Conservation (phyloP, 257 asterid genomes). For the Capsicum chinense region DNA sequence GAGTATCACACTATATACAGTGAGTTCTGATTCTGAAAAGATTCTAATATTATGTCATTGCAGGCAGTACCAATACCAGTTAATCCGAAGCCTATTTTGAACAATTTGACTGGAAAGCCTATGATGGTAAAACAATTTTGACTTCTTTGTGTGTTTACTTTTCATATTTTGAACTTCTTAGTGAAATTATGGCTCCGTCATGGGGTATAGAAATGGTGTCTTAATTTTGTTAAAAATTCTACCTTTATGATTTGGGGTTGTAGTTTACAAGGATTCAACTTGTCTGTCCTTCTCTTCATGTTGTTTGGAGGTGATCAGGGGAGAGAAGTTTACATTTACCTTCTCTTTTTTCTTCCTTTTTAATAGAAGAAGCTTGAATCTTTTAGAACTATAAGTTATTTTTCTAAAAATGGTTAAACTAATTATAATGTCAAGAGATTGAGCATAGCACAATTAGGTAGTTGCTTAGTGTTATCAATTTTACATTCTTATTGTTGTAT, state of each 20-base stretch:
- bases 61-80: constrained; percentile 79
- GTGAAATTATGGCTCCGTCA: no score
- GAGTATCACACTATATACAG: background rate
- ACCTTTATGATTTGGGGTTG: no score
- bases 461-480: no score
- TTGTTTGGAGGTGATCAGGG: constrained; percentile 15
- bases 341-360: background rate
- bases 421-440: no score
- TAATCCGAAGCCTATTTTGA: constrained; percentile 95
- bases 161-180: no score
- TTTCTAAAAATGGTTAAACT: no score
- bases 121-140: constrained; percentile 65
- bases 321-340: background rate
- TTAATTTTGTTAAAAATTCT: no score
- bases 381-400: no score
- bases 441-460: no score
- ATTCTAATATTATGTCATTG: constrained; percentile 32
- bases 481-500: no score
- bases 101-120: constrained; percentile 91
- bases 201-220: no score
- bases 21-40: constrained; percentile 2
- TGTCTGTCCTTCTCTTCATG: background rate
- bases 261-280: background rate
- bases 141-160: no score
- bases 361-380: background rate